These are phyloP conservation scores for Onygenales sp. DNA, from an alignment of 2,329 filamentous ascomycete genomes.

Conservation along the genomic window DNA sequence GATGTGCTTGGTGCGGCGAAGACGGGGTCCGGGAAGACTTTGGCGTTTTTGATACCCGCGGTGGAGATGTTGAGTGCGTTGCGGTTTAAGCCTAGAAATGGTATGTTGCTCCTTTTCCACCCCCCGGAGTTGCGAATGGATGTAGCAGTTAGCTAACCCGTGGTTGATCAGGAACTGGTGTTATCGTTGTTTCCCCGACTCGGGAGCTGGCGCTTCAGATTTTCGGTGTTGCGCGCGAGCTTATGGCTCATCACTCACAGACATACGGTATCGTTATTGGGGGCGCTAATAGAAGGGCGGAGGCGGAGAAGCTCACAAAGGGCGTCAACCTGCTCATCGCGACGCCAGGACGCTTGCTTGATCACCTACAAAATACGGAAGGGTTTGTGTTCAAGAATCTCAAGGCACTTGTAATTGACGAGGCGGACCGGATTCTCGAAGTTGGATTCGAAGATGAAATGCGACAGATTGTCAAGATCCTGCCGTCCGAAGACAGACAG, in stretches of 20 bases:
- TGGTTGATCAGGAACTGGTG: conserved; percentile 54
- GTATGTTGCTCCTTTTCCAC: conserved; percentile 19
- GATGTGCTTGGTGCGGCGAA: conserved; percentile 94
- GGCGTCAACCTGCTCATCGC: conserved; percentile 92
- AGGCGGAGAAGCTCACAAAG: conserved; percentile 88
- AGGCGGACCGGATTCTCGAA: conserved; percentile 92
- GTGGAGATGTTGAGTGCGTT: conserved; percentile 86
- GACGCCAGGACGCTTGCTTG: conserved; percentile 82
- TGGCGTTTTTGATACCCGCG: conserved; percentile 88
- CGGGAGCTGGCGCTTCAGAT: conserved; percentile 92
- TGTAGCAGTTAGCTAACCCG: background rate
- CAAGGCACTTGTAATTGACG: conserved; percentile 86
- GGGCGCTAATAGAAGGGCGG: conserved; percentile 79
- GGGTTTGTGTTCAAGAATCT: conserved; percentile 88
- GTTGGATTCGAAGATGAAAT: conserved; percentile 99
- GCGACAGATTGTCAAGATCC: conserved; percentile 88
- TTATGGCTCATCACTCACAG: conserved; percentile 88
- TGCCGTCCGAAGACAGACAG: conserved; percentile 77
- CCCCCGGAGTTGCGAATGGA: background rate
- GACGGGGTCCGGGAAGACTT: conserved; percentile 90
- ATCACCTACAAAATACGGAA: conserved; percentile 87
- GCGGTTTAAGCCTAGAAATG: conserved; percentile 90
- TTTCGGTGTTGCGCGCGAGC: conserved; percentile 85
- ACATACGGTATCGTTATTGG: conserved; percentile 96
- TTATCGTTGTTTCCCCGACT: conserved; percentile 86